A percentile compares a stretch with the other conserved stretches of the same genome.
These are phyloP conservation scores for Fusarium sp. DNA, from an alignment of 2,329 filamentous ascomycete genomes.

Conservation along the genomic window DNA sequence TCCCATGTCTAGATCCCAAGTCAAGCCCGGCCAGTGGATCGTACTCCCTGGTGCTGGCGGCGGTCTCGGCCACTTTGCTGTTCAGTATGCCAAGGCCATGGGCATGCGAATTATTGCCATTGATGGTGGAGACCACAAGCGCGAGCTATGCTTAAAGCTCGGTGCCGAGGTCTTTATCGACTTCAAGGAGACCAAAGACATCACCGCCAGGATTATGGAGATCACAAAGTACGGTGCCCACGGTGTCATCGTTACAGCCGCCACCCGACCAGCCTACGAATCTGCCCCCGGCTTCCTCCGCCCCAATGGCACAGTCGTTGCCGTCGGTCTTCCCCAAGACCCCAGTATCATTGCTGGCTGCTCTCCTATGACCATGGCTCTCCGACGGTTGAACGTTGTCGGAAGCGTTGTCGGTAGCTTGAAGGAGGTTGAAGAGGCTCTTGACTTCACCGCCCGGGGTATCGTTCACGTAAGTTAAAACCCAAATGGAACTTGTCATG, in stretches of 20 bases:
- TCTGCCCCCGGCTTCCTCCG: constrained; percentile 89
- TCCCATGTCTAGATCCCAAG: constrained; percentile 64
- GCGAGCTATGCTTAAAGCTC: constrained; percentile 75
- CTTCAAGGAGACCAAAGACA: constrained; percentile 80
- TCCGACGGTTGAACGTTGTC: constrained; percentile 43
- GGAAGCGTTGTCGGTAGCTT: constrained; percentile 45
- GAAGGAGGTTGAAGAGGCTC: constrained; percentile 47
- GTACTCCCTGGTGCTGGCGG: constrained; percentile 90
- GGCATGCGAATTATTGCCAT: constrained; percentile 84
- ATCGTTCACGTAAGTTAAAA: constrained; percentile 39
- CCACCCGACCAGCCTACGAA: constrained; percentile 92
- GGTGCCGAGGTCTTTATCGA: constrained; percentile 83
- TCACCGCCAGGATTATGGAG: constrained; percentile 83
- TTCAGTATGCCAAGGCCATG: constrained; percentile 92
- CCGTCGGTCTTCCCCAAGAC: constrained; percentile 80
- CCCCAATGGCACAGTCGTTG: constrained; percentile 83
- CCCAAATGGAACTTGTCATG: rapidly evolving
- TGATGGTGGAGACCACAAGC: constrained; percentile 85
- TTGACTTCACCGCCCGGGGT: constrained; percentile 46
- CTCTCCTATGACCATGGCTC: constrained; percentile 33
- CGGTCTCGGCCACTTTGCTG: constrained; percentile 80
- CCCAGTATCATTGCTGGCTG: constrained; percentile 40
- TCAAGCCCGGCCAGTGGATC: constrained; percentile 79
- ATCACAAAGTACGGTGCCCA: constrained; percentile 85
- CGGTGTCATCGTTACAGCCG: constrained; percentile 87